Evolutionary conservation across 768 basidiomycete species (phyloP).

Genomic region (Rhizopogon vesiculosus): DNA sequence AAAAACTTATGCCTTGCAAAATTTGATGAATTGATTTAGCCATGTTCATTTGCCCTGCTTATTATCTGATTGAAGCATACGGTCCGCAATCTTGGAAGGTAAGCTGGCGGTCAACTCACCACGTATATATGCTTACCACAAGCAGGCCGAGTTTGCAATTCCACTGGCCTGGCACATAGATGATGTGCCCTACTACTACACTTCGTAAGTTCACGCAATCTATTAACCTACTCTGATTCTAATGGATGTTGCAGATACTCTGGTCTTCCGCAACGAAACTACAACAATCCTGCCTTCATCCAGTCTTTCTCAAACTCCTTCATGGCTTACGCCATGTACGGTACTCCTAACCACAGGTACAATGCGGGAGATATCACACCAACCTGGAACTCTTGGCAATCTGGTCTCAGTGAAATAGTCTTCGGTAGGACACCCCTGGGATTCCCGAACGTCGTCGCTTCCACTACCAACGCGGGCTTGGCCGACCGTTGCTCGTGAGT

Average conservation of each 20-base stretch:
- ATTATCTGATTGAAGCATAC: slow-evolving; percentile 17
- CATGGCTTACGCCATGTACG: slow-evolving; percentile 13
- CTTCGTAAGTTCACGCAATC: slow-evolving; percentile 26
- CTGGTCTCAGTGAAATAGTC: slow-evolving; percentile 26
- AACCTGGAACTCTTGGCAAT: slow-evolving; percentile 10
- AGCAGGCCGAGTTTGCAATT: slow-evolving; percentile 28
- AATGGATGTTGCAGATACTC: background rate
- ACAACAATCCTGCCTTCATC: slow-evolving; percentile 18
- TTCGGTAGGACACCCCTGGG: slow-evolving; percentile 29
- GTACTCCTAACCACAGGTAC: slow-evolving; percentile 14
- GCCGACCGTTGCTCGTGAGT: slow-evolving; percentile 33
- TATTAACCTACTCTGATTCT: background rate
- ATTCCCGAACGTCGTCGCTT: slow-evolving; percentile 22
- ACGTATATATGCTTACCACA: no score
- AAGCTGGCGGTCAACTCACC: background rate
- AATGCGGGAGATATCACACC: slow-evolving; percentile 12
- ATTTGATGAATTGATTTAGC: slow-evolving; percentile 10
- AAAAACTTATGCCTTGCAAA: background rate
- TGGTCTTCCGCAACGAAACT: background rate
- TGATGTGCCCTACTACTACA: slow-evolving; percentile 39
- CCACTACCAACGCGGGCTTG: slow-evolving; percentile 25
- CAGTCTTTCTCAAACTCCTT: slow-evolving; percentile 20
- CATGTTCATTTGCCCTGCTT: slow-evolving; percentile 19
- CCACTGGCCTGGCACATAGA: slow-evolving; percentile 36
- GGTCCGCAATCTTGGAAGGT: slow-evolving; percentile 21